Evolutionary conservation across 371 early-diverging fungal genomes (phyloP).

Genomic region (Zancudomyces culisetae): DNA sequence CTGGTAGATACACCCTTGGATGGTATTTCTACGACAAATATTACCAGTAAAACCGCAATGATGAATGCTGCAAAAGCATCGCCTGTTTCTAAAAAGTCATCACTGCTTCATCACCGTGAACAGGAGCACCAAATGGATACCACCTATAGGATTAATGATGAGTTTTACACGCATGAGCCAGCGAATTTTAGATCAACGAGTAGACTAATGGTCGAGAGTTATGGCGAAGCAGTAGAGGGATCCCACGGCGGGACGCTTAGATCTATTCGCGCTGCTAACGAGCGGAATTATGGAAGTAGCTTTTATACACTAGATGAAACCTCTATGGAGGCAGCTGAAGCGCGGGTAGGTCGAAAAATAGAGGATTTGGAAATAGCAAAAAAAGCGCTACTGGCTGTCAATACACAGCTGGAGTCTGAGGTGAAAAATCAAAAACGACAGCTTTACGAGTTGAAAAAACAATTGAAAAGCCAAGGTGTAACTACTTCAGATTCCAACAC

Average conservation of each 20-base stretch:
- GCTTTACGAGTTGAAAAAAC: constrained; percentile 18
- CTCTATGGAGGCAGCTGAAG: constrained; percentile 22
- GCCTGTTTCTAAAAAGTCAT: no score
- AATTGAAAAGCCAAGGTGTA: constrained; percentile 6
- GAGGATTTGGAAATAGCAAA: constrained; percentile 24
- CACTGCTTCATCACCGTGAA: no score
- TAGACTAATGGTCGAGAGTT: neutral
- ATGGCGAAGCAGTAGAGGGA: neutral
- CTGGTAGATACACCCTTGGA: no score
- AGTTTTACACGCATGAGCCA: no score
- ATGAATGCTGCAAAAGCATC: no score
- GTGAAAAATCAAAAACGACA: constrained; percentile 16
- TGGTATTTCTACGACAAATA: no score
- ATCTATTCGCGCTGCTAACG: neutral
- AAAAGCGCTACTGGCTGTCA: constrained; percentile 19
- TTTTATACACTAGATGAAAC: constrained; percentile 5
- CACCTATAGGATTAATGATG: no score
- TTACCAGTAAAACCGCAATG: no score
- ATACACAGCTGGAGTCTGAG: constrained; percentile 18
- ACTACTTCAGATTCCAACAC: neutral
- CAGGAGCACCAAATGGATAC: no score
- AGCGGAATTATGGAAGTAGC: neutral
- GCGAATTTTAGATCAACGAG: neutral
- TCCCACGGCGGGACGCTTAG: neutral
- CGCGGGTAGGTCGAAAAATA: constrained; percentile 19